Evolutionary conservation across 2,329 filamentous ascomycete species (phyloP).

Genomic region (Talaromyces sp.): DNA sequence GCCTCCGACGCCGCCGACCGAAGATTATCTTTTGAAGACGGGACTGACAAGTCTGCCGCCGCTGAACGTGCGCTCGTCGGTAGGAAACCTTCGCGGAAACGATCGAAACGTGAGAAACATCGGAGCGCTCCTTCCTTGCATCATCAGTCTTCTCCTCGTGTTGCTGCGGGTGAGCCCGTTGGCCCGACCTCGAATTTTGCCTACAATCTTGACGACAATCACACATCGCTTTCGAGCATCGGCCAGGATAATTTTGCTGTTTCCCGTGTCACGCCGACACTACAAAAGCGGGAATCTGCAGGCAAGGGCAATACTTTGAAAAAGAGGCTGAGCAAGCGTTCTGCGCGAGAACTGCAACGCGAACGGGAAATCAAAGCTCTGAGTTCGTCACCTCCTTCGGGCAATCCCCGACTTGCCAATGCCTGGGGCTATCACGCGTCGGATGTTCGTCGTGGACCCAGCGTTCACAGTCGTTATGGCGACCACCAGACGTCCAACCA

Average conservation of each 20-base stretch:
- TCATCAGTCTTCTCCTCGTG: not conserved
- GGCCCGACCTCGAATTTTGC: slow-evolving; percentile 15
- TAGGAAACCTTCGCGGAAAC: slow-evolving; percentile 34
- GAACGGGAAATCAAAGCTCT: slow-evolving; percentile 88
- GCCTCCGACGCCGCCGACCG: slow-evolving; percentile 38
- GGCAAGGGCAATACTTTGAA: slow-evolving; percentile 57
- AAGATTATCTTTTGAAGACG: slow-evolving; percentile 2
- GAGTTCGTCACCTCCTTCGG: slow-evolving; percentile 64
- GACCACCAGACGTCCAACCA: slow-evolving; percentile 66
- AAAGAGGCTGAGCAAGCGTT: slow-evolving; percentile 73
- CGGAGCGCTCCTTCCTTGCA: slow-evolving; percentile 8
- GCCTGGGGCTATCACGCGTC: slow-evolving; percentile 59
- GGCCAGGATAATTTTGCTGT: slow-evolving; percentile 39
- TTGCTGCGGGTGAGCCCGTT: slow-evolving; percentile 6
- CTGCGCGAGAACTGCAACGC: slow-evolving; percentile 69
- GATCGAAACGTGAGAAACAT: slow-evolving; percentile 35
- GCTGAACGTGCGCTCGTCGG: slow-evolving; percentile 23
- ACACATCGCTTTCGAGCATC: slow-evolving; percentile 35
- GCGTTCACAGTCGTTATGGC: slow-evolving; percentile 54
- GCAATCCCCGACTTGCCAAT: slow-evolving; percentile 54
- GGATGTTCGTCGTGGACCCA: slow-evolving; percentile 63
- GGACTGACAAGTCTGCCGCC: not conserved
- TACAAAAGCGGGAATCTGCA: slow-evolving; percentile 51
- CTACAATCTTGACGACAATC: slow-evolving; percentile 24
- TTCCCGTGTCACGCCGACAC: slow-evolving; percentile 48